phyloP scores from a whole-genome alignment of 1,284 basidiomycete genomes.

The Peniophora sp. region DNA sequence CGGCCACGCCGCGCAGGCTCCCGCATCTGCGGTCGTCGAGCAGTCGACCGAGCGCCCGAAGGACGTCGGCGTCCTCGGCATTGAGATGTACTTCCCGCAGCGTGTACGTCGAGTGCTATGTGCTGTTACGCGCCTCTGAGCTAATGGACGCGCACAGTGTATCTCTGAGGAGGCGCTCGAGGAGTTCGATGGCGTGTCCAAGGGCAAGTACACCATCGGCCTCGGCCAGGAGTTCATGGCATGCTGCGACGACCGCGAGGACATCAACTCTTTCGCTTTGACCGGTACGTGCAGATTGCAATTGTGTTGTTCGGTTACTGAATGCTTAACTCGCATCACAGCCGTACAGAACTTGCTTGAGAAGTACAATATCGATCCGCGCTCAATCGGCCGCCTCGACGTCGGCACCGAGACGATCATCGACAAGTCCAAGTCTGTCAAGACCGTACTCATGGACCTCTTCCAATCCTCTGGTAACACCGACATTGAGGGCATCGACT shows the following conservation, averaged over 20 bases:
- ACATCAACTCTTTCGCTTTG: constrained; percentile 97
- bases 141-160: constrained; percentile 43
- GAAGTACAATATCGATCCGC: constrained; percentile 96
- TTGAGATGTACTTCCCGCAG: constrained; percentile 93
- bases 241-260: constrained; percentile 94
- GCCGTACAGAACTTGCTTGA: constrained; percentile 83
- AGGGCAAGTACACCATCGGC: constrained; percentile 99
- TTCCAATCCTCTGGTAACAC: constrained; percentile 89
- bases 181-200: constrained; percentile 89
- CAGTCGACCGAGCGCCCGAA: constrained; percentile 51
- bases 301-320: neutral
- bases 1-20: constrained; percentile 6
- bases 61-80: constrained; percentile 88
- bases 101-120: constrained; percentile 47
- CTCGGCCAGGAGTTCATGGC: constrained; percentile 98
- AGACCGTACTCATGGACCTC: constrained; percentile 98
- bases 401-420: constrained; percentile 99
- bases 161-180: constrained; percentile 95
- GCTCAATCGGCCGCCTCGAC: constrained; percentile 93
- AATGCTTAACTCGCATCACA: constrained; percentile 19
- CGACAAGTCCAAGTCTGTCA: constrained; percentile 99
- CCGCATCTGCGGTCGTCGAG: constrained; percentile 12
- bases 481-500: constrained; percentile 98
- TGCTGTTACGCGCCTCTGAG: constrained; percentile 14
- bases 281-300: constrained; percentile 57